These are phyloP conservation scores for Pseudozyma sp. DNA, from an alignment of 1,284 basidiomycete genomes.

Conservation along the genomic window DNA sequence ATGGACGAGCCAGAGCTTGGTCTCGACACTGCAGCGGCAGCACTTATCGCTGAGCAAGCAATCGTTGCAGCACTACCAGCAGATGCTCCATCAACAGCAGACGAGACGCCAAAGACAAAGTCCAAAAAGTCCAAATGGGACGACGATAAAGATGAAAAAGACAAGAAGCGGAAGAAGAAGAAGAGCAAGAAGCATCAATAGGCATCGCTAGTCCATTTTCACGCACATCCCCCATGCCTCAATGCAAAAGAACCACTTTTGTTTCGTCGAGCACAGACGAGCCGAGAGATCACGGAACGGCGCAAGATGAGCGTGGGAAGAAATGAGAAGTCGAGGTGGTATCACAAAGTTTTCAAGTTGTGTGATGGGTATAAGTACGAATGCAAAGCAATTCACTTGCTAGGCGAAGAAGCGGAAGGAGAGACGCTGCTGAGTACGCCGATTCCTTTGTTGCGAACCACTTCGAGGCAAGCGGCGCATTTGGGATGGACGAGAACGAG, in stretches of 20 bases:
- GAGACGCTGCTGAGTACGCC: slow-evolving; percentile 34
- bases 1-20: no score
- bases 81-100: not conserved
- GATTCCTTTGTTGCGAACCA: slow-evolving; percentile 32
- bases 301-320: no score
- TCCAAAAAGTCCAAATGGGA: slow-evolving; percentile 34
- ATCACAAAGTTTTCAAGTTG: slow-evolving; percentile 2
- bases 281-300: no score
- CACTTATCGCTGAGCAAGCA: not conserved
- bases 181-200: slow-evolving; percentile 27
- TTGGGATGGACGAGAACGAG: slow-evolving; percentile 43
- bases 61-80: not conserved
- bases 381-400: not conserved
- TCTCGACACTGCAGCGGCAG: no score
- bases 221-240: not conserved
- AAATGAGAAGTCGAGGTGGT: no score
- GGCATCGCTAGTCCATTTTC: not conserved
- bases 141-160: slow-evolving; percentile 16
- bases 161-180: slow-evolving; percentile 10
- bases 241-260: no score
- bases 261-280: not conserved
- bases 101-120: not conserved
- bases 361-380: slow-evolving; percentile 6
- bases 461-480: slow-evolving; percentile 34
- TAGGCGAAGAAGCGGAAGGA: no score